Evolutionary conservation across 2,329 filamentous ascomycete genomes (phyloP), one percentile per base, ranked within the genome.

Genomic region (Sporothrix euskadiensis): DNA sequence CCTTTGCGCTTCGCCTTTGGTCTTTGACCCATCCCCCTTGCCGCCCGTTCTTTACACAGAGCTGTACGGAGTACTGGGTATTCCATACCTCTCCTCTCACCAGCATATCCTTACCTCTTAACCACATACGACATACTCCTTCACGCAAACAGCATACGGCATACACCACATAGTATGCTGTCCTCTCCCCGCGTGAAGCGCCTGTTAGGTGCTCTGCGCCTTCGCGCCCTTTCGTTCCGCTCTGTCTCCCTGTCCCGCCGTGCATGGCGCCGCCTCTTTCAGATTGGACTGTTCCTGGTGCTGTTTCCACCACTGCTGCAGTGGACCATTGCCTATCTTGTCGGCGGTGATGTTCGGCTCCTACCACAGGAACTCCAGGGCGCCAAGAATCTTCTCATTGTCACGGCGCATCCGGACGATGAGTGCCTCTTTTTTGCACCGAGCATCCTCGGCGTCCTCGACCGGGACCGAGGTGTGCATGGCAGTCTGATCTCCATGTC

Each of bases 351-450:
- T 65, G n/a, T 61, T 7, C 70, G 70, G 57, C 57, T 71, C 4
- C 12, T 63, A 32, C 70, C 57, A 4, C 41, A 41, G 57, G 56
- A 63, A 30, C 44, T 71, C 0, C 70, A 65, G 44, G 57, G 41
- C 10, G 70, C 70, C 54, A 63, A 54, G 30, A 71, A 71, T n/a
- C 47, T 71, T 44, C 56, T 71, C n/a, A 47, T 71, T 19, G 70
- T 71, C 57, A 71, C 70, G 44, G 70, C 70, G 19, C 70, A 71
- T 22, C 70, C 70, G 4, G 70, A 71, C 16, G 70, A 71, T 30
- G 70, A 71, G 70, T 71, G 70, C 39, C 57, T 71, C n/a, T 71
- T 71, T n/a, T 71, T 71, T 19, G 56, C 70, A 44, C 70, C 70
- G 22, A 71, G 70, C 70, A 54, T 71, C 19, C 70, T 71, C 44